Percentiles rank a stretch among this genome's conserved stretches.
phyloP scores from a whole-genome alignment of 805 yeast species.

The Millerozyma acaciae region DNA sequence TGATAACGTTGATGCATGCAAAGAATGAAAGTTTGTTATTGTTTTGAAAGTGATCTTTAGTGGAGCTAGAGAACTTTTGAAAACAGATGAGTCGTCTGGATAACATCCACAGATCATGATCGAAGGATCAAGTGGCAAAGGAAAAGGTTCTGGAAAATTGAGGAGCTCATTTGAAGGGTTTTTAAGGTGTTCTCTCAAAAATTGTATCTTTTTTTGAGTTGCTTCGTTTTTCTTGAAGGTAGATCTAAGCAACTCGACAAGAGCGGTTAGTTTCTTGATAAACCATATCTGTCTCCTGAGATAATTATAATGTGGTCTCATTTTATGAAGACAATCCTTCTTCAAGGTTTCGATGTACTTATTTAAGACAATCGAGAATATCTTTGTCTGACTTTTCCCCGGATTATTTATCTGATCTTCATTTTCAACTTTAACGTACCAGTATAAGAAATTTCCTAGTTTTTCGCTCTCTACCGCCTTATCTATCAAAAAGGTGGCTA shows the following conservation, averaged over 20 bases:
- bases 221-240: slow-evolving; percentile 60
- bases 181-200: slow-evolving; percentile 52
- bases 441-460: slow-evolving; percentile 80
- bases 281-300: slow-evolving; percentile 64
- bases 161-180: slow-evolving; percentile 42
- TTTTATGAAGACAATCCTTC: slow-evolving; percentile 21
- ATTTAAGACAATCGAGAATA: slow-evolving; percentile 34
- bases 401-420: slow-evolving; percentile 48
- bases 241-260: slow-evolving; percentile 60
- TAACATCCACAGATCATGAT: slow-evolving; percentile 68
- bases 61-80: slow-evolving; percentile 89
- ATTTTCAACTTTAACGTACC: slow-evolving; percentile 88
- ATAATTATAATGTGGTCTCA: slow-evolving; percentile 32
- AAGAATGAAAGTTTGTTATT: slow-evolving; percentile 15
- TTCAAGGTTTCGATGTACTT: slow-evolving; percentile 39
- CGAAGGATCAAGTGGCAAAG: slow-evolving; percentile 81
- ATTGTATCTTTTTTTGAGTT: slow-evolving; percentile 70
- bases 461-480: slow-evolving; percentile 61
- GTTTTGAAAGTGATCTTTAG: slow-evolving; percentile 76
- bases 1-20: slow-evolving; percentile 16
- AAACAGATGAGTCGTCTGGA: slow-evolving; percentile 78
- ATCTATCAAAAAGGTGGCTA: slow-evolving; percentile 71
- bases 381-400: slow-evolving; percentile 13
- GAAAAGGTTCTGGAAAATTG: slow-evolving; percentile 52
- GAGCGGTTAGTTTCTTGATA: slow-evolving; percentile 57